Evolutionary conservation across 306 rosid genomes (phyloP), one percentile per base, ranked within the genome.

Genomic region (Albizia julibrissin): DNA sequence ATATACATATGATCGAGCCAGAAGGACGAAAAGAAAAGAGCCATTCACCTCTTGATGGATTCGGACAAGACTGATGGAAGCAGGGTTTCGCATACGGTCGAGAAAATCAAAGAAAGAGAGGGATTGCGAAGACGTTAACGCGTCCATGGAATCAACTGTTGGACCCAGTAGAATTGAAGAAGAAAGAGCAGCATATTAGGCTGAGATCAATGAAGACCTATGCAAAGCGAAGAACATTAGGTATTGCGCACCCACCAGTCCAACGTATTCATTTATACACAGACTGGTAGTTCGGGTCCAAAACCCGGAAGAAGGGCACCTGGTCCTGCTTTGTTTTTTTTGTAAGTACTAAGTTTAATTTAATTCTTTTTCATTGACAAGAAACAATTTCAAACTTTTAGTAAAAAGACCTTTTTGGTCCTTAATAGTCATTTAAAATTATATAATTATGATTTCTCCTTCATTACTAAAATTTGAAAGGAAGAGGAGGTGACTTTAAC

Each of bases 51-150:
- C 82, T 89, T 91, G 79, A 91, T 92, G 59, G 93, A 89, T 34
- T n/a, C 95, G 91, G 33, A 92, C 91, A 33, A 92, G 93, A 84
- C 89, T 85, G 61, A 88, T 82, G 69, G 93, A 91, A 76, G 95
- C 86, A 59, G 93, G 97, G 79, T 92, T 91, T 73, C 95, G 88
- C 97, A 92, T 91, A 37, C 95, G 97, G 73, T 91, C 86, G 54
- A 92, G 93, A 83, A 89, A 92, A 82, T 87, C 97, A 31, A 82
- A 88, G 87, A 92, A 89, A 14, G 86, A 76, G 31, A 84, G 83
- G 22, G 87, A 84, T 52, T 50, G 87, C 2, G 83, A 79, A 26
- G 86, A 74, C 1, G 85, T 66, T n/a, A 83, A 49, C 58, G 79
- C 85, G 71, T 91, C 92, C 89, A 85, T 85, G 79, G 83, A 62